Evolutionary conservation across 768 basidiomycete species (phyloP).

Genomic region (Galerina marginata): DNA sequence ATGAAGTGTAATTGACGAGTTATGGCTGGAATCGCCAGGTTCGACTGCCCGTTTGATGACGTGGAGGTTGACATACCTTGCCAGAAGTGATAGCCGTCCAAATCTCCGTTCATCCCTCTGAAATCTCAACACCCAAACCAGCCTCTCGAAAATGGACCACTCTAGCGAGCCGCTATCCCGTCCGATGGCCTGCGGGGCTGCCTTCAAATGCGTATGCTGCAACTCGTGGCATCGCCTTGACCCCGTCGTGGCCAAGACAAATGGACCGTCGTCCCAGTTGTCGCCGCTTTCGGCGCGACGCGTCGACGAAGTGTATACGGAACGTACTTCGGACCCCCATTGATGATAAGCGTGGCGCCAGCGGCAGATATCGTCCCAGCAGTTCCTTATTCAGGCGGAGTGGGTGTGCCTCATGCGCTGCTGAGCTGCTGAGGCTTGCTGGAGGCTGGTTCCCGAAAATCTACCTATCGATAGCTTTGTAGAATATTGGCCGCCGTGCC

Average conservation of each 20-base stretch:
- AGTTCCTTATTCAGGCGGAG: constrained; percentile 40
- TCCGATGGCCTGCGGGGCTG: constrained; percentile 71
- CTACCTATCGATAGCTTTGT: constrained; percentile 55
- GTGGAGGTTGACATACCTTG: constrained; percentile 53
- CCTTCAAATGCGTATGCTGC: constrained; percentile 75
- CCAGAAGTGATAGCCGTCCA: constrained; percentile 67
- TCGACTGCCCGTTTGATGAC: not conserved
- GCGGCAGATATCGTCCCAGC: constrained; percentile 8
- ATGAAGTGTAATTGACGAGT: no score
- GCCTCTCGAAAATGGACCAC: constrained; percentile 78
- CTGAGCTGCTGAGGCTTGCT: constrained; percentile 45
- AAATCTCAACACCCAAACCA: constrained; percentile 54
- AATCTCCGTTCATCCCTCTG: constrained; percentile 73
- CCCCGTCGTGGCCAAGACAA: constrained; percentile 51
- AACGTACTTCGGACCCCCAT: constrained; percentile 58
- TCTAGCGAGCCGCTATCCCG: constrained; percentile 69
- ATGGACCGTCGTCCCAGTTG: constrained; percentile 55
- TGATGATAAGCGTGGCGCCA: constrained; percentile 19
- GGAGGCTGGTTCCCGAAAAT: constrained; percentile 46
- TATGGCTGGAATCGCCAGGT: no score
- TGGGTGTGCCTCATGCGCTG: constrained; percentile 74
- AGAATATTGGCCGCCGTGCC: not conserved
- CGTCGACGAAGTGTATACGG: constrained; percentile 82
- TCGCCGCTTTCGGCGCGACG: constrained; percentile 45
- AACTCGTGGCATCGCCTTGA: constrained; percentile 68